These are phyloP conservation scores for Fragaria vesca DNA, from an alignment of 306 rosid species.

Conservation along the genomic window DNA sequence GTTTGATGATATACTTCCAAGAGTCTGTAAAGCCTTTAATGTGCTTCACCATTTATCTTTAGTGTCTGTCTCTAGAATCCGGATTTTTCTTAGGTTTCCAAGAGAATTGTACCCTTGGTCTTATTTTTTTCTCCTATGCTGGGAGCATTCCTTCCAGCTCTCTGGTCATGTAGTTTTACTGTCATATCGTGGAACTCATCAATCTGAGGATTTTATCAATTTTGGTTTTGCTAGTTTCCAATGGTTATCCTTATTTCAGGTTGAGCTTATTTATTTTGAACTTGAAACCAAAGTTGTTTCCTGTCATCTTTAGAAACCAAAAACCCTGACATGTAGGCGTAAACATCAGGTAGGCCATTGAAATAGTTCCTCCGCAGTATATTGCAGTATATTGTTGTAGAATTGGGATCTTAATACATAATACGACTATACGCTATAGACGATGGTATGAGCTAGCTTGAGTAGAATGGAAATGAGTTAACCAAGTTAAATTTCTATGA, in stretches of 20 bases:
- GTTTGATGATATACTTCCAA: background rate
- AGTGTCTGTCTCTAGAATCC: constrained; percentile 39
- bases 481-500: no score
- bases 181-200: background rate
- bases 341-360: no score
- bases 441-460: no score
- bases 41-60: constrained; percentile 19
- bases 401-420: no score
- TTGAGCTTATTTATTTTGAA: background rate
- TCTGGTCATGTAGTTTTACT: background rate
- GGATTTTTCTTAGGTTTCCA: constrained; percentile 40
- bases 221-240: background rate
- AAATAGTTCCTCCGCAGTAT: no score
- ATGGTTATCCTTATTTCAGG: background rate
- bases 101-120: constrained; percentile 33
- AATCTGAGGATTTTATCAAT: background rate
- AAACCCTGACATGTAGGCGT: no score
- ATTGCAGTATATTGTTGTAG: no score
- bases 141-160: background rate
- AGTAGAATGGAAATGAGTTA: no score
- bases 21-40: constrained; percentile 24
- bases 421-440: no score
- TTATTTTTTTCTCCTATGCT: background rate
- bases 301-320: no score
- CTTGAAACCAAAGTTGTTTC: background rate